A percentile compares a stretch with the other conserved stretches of the same genome.
Evolutionary conservation across 2,329 filamentous ascomycete species (phyloP).

Genomic region (Teratosphaeria destructans): DNA sequence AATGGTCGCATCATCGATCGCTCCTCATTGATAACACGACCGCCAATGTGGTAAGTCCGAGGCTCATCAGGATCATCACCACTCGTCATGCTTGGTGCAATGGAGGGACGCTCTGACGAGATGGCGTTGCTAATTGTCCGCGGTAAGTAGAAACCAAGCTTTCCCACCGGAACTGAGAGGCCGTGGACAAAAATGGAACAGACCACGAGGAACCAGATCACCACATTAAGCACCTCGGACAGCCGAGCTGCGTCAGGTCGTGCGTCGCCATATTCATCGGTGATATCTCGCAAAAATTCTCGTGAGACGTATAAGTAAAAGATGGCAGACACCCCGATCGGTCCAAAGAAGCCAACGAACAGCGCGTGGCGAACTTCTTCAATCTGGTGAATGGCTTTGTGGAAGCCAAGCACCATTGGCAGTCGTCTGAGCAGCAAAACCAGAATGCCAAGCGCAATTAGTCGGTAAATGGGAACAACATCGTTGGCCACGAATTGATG

Average conservation of each 20-base stretch:
- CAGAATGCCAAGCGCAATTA: slow-evolving; percentile 63
- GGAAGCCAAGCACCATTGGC: slow-evolving; percentile 63
- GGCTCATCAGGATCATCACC: not conserved
- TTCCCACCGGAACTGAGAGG: slow-evolving; percentile 67
- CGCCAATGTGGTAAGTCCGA: not conserved
- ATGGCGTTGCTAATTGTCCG: slow-evolving; percentile 48
- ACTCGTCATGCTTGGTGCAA: not conserved
- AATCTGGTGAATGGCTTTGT: slow-evolving; percentile 67
- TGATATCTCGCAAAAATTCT: slow-evolving; percentile 55
- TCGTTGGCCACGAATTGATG: slow-evolving; percentile 53
- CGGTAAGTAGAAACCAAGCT: slow-evolving; percentile 52
- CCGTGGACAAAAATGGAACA: slow-evolving; percentile 81
- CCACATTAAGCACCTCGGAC: slow-evolving; percentile 55
- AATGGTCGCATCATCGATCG: slow-evolving; percentile 1
- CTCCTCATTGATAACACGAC: not conserved
- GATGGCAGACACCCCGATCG: slow-evolving; percentile 74
- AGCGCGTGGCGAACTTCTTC: slow-evolving; percentile 62
- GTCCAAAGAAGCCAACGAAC: slow-evolving; percentile 88
- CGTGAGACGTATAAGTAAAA: slow-evolving; percentile 79
- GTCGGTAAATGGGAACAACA: slow-evolving; percentile 62
- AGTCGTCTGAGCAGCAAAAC: slow-evolving; percentile 68
- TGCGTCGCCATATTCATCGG: slow-evolving; percentile 46
- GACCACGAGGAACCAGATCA: slow-evolving; percentile 79
- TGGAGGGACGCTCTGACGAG: slow-evolving; percentile 30
- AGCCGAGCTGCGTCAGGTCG: slow-evolving; percentile 57